Evolutionary conservation across 2,329 filamentous ascomycete species (phyloP).

Genomic region (Xylariaceae sp.): DNA sequence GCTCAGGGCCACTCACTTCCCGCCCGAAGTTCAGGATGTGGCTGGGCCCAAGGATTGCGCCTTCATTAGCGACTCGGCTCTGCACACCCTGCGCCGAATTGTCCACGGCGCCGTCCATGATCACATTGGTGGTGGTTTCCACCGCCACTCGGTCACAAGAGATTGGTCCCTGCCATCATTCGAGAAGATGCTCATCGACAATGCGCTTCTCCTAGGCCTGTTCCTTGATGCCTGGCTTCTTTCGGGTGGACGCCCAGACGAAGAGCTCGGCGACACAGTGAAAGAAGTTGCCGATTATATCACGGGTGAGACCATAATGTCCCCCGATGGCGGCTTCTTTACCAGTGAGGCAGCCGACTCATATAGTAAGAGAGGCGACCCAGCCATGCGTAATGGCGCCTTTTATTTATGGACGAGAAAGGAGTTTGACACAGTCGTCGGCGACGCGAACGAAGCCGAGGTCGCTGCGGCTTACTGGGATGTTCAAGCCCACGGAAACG

Average conservation of each 20-base stretch:
- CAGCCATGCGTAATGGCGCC: slow-evolving; percentile 81
- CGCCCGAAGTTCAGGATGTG: slow-evolving; percentile 71
- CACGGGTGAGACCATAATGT: slow-evolving; percentile 62
- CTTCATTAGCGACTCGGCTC: slow-evolving; percentile 69
- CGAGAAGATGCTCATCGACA: slow-evolving; percentile 94
- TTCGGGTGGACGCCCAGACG: slow-evolving; percentile 44
- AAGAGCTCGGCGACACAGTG: slow-evolving; percentile 71
- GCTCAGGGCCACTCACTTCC: slow-evolving; percentile 66
- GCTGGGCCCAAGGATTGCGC: slow-evolving; percentile 75
- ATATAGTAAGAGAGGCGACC: slow-evolving; percentile 64
- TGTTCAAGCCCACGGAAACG: slow-evolving; percentile 77
- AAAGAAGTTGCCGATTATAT: slow-evolving; percentile 85
- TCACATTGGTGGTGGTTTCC: slow-evolving; percentile 52
- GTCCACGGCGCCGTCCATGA: slow-evolving; percentile 50
- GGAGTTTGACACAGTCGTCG: slow-evolving; percentile 74
- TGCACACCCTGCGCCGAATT: slow-evolving; percentile 75
- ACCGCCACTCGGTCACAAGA: slow-evolving; percentile 78
- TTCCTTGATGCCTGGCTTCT: slow-evolving; percentile 82
- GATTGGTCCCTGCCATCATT: slow-evolving; percentile 96
- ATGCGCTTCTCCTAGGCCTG: slow-evolving; percentile 74
- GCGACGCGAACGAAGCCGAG: slow-evolving; percentile 56
- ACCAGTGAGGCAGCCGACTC: slow-evolving; percentile 91
- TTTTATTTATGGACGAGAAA: slow-evolving; percentile 92
- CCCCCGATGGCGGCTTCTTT: slow-evolving; percentile 68
- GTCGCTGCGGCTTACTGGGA: slow-evolving; percentile 82